A percentile compares a stretch with the other conserved stretches of the same genome.
Conservation (phyloP, 768 basidiomycete genomes). For the Fomitopsis serialis region DNA sequence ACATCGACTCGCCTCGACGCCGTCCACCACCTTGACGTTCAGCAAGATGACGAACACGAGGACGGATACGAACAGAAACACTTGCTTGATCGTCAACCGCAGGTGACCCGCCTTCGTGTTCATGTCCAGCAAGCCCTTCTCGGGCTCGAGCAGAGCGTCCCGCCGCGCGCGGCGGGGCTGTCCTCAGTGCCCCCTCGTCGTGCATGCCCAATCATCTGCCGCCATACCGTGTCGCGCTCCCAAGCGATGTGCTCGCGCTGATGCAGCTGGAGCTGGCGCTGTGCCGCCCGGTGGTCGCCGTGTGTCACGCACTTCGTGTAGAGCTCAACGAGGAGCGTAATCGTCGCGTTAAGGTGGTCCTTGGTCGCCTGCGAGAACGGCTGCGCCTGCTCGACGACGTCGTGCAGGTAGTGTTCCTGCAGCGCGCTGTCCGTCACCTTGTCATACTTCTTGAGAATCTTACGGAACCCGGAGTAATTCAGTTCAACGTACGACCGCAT, state of each 20-base stretch:
- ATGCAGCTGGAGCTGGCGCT: conserved; percentile 78
- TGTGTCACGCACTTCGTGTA: conserved; percentile 84
- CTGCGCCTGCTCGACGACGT: conserved; percentile 54
- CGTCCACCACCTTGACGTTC: conserved; percentile 52
- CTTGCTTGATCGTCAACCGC: conserved; percentile 55
- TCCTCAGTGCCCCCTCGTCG: conserved; percentile 50
- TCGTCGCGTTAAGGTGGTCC: conserved; percentile 52
- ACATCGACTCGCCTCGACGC: conserved; percentile 77
- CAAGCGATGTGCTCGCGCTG: conserved; percentile 93
- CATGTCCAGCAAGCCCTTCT: conserved; percentile 35
- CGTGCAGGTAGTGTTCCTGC: conserved; percentile 72
- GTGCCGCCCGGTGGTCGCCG: conserved; percentile 62
- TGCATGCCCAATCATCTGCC: conserved; percentile 87
- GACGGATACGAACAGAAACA: conserved; percentile 55
- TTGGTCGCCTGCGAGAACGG: conserved; percentile 70
- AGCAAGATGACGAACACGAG: conserved; percentile 56
- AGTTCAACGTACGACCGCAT: conserved; percentile 86
- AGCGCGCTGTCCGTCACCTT: conserved; percentile 84
- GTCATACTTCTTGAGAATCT: conserved; percentile 98
- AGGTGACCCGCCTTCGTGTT: conserved; percentile 64
- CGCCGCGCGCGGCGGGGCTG: conserved; percentile 16
- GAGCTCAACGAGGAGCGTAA: conserved; percentile 56
- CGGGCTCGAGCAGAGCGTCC: conserved; percentile 38
- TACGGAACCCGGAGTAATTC: conserved; percentile 90
- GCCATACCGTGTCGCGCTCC: conserved; percentile 97